Evolutionary conservation across 352 stramenopile species (phyloP), one percentile per base, ranked within the genome.

Genomic region (Phytophthora colocasiae): DNA sequence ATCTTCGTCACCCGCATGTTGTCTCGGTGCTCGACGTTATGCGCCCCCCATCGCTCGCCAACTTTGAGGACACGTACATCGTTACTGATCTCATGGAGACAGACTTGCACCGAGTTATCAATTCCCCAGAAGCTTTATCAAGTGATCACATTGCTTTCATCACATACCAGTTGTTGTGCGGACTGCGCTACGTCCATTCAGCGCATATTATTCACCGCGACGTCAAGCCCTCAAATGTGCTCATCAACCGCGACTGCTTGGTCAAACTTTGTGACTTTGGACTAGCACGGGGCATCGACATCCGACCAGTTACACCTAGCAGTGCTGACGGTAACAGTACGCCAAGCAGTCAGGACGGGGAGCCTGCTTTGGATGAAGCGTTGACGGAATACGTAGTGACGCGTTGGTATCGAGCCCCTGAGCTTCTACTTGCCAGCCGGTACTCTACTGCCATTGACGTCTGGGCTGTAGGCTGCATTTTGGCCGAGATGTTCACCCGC

Each of bases 381-480:
- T 73, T 95, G 50, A 94, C 86, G 4, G 91, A 98, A 60, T 98
- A 98, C 56, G 93, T 98, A 2, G 93, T 98, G 4, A 98, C 94
- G 22, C 85, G 94, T 10, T 98, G 94, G 94, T 98, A 98, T 63
- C 83, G 92, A n/a, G 88, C 93, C 10, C 95, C 93, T 11, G 94
- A 98, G 68, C 83, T 98, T 29, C 71, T 98, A 81, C 77, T 99
- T 15, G 95, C 93, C 6, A 97, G 97, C 71, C 84, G 97, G 38
- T 99, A 99, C 75, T 92, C 91, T 27, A 93, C 97, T 36, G 81
- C 91, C 8, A 97, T 99, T 58, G 96, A 99, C 71, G 71, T 98
- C 8, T 99, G 96, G 96, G 93, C 87, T 57, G 93, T 99, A 6
- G 98, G 98, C 5, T 99, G 98, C 75, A 99, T 99, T 63, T 91